Percentiles rank a stretch among this genome's conserved stretches.
Evolutionary conservation across 352 stramenopile genomes (phyloP).

Genomic region (Phytophthora tentaculata): DNA sequence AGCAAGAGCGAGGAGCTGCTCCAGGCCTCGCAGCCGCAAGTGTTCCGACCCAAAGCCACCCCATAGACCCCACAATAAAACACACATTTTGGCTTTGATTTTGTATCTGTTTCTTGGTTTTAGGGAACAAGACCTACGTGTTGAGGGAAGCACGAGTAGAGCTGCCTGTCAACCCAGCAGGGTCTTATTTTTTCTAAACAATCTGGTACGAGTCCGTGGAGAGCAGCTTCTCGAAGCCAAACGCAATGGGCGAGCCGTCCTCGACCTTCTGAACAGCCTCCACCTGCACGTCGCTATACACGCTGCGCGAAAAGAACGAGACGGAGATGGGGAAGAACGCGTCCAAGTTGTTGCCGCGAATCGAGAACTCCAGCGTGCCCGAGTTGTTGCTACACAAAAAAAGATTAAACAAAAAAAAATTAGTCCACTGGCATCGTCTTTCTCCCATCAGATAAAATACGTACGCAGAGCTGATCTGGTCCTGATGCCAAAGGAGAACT

Average conservation of each 20-base stretch:
- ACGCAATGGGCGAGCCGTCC: conserved; percentile 76
- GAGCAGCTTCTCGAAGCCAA: conserved; percentile 88
- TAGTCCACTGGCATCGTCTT: no score
- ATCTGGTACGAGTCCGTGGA: conserved; percentile 90
- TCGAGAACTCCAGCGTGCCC: conserved; percentile 82
- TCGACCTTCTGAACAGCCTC: conserved; percentile 76
- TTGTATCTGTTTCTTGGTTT: conserved; percentile 46
- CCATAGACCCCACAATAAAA: conserved; percentile 39
- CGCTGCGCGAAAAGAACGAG: conserved; percentile 88
- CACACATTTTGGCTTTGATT: conserved; percentile 36
- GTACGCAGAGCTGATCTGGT: conserved; percentile 78
- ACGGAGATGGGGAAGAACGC: conserved; percentile 89
- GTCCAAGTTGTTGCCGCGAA: conserved; percentile 82
- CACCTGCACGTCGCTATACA: conserved; percentile 88
- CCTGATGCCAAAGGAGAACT: conserved; percentile 83
- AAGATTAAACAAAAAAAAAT: conserved; percentile 7
- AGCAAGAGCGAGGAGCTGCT: conserved; percentile 70
- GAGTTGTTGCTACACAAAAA: conserved; percentile 71
- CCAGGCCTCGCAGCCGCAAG: conserved; percentile 60
- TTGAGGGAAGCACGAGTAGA: conserved; percentile 8
- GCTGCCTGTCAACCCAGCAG: conserved; percentile 11
- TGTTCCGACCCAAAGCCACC: conserved; percentile 50
- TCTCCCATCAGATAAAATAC: conserved; percentile 26
- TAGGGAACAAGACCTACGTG: conserved; percentile 28
- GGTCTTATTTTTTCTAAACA: conserved; percentile 64